Base-by-base conservation (phyloP, 768 basidiomycete genomes). In the Leccinum boreale region DNA sequence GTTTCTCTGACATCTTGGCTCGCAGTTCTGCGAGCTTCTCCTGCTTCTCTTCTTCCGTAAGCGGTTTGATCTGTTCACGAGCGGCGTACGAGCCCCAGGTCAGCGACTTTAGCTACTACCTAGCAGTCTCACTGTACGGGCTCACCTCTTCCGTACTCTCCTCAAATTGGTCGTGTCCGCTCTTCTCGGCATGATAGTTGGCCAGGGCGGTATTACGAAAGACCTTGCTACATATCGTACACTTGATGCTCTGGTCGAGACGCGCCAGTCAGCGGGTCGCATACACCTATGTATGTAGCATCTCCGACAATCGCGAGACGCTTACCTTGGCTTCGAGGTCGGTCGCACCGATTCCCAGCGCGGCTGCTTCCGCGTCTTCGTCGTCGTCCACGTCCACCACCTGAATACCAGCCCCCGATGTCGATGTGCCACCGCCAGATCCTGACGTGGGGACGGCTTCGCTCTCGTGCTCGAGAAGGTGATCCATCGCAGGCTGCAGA, bases 141-240 rank as follows among this genome's bases (percentile, higher is more conserved):
- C 39, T n/a, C 39, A 92, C 94, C 81, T 98, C 96, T 67, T 98
- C 94, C 0, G 86, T 91, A 2, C 90, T 94, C 68, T 98, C 96
- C 70, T 97, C 95, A 61, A 98, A 98, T 63, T 94, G 87, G 72
- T 93, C 87, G 69, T 99, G 96, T 0, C 96, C 96, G 63, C 86
- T 91, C 78, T 94, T 94, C 73, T 95, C 93, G 0, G 94, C 95
- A 66, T 97, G 95, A 72, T 85, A 96, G 63, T 92, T 91, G 14
- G 92, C 95, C 15, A 96, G 77, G 3, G 90, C 91, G 0, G 90
- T 88, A 64, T 92, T 94, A 67, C 78, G 77, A 79, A 97, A 97
- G 23, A 85, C 78, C 76, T 97, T 97, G 59, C 87, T 84, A 70
- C 94, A 96, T 65, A 89, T 72, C 6, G 85, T 80, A 68, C 92